Evolutionary conservation across 352 stramenopile genomes (phyloP), one percentile per base, ranked within the genome.

Genomic region (Globisporangium nagaii): DNA sequence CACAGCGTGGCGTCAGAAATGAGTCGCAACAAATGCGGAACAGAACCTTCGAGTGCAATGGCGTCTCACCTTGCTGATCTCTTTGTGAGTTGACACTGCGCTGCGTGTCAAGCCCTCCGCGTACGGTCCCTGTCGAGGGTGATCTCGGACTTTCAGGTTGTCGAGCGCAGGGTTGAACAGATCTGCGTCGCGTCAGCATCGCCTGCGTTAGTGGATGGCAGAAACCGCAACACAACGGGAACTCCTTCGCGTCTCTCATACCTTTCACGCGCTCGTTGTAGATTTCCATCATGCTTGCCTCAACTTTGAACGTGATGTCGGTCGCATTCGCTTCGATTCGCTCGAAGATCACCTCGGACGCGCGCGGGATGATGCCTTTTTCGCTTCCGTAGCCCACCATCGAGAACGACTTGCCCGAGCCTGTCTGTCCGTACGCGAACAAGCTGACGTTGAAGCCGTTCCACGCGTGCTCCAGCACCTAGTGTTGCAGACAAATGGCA

Each of bases 261-360:
- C 80, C 80, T 88, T 90, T 92, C 4, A 94, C 84, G 5, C 79
- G 79, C 47, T 95, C 85, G 43, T 94, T 95, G 67, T 95, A 95
- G 48, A 95, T 93, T 43, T 95, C 85, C 75, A 95, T 86, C 85
- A 95, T 95, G 37, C 79, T 92, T 17, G 84, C 84, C 58, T 95
- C 84, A 5, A 95, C 85, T 60, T 93, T 88, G 52, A 92, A 90
- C 24, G 69, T 86, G n/a, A 86, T 54, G 8, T 62, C 67, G 0
- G 58, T 65, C 0, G 54, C 65, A 17, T 67, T 88, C 11, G 43
- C 63, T 20, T 79, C 65, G 24, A 95, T 94, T 15, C 84, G 78
- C 35, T 89, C 56, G 41, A 95, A 95, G 48, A 95, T 94, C 35
- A 93, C 79, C 52, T 86, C 65, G 1, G 76, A 94, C 2, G 84